A percentile compares a stretch with the other conserved stretches of the same genome.
Evolutionary conservation across 768 basidiomycete genomes (phyloP).

Genomic region (Leccinum aurantiacum): DNA sequence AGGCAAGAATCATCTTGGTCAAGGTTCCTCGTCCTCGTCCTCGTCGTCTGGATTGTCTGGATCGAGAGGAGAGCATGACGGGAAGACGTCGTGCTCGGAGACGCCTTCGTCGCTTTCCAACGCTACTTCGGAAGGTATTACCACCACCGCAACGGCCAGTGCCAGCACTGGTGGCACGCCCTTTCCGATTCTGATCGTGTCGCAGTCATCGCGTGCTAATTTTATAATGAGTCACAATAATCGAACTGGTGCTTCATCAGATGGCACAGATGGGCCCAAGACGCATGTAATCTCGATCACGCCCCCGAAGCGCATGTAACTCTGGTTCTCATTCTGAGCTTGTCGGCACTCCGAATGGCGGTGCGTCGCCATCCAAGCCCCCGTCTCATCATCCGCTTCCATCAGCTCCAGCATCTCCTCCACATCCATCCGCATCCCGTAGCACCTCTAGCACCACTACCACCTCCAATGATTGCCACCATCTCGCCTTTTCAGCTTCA

Average conservation of each 20-base stretch:
- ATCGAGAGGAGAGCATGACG: too few relatives aligned
- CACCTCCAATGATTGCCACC: constrained; percentile 14
- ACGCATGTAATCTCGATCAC: constrained; percentile 1
- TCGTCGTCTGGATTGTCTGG: background rate
- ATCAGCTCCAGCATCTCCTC: constrained; percentile 7
- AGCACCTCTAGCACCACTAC: constrained; percentile 1
- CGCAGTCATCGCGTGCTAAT: too few relatives aligned
- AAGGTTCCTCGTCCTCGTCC: background rate
- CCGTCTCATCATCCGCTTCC: constrained; percentile 7
- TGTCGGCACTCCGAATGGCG: background rate
- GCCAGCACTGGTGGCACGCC: too few relatives aligned
- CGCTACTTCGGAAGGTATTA: rapidly evolving
- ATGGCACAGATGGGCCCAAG: constrained; percentile 7
- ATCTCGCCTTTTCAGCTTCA: constrained; percentile 19
- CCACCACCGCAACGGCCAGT: too few relatives aligned
- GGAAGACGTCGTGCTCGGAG: too few relatives aligned
- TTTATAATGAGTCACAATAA: background rate
- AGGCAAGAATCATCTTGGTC: background rate
- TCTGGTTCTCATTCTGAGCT: constrained; percentile 3
- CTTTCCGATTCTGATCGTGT: too few relatives aligned
- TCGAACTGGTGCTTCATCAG: background rate
- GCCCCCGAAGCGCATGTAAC: constrained; percentile 6
- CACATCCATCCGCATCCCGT: constrained; percentile 9
- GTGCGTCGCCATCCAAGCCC: background rate
- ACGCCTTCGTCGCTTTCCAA: too few relatives aligned